phyloP scores from a whole-genome alignment of 192 early-diverging fungal species.

The Backusella westeae region DNA sequence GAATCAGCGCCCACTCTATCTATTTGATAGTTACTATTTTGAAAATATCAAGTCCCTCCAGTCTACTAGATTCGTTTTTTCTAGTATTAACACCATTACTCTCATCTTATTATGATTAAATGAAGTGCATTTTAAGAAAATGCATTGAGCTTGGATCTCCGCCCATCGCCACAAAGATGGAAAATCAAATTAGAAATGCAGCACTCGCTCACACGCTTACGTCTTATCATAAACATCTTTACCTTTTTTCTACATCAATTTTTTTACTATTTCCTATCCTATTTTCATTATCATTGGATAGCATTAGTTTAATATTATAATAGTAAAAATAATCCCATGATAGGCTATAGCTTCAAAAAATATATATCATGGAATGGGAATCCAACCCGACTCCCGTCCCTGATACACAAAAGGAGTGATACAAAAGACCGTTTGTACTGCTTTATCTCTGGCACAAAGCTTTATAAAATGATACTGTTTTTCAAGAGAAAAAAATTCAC shows the following conservation, averaged over 20 bases:
- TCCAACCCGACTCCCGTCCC: neutral
- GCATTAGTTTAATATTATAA: neutral
- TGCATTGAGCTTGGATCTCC: neutral
- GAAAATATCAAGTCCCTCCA: too few relatives aligned
- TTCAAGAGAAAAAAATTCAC: too few relatives aligned
- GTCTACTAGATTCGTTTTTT: too few relatives aligned
- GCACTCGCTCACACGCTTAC: neutral
- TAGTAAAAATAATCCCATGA: neutral
- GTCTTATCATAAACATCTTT: neutral
- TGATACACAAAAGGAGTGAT: neutral
- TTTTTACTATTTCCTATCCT: neutral
- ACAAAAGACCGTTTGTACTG: neutral
- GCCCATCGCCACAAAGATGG: neutral
- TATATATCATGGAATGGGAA: neutral
- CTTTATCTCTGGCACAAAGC: neutral
- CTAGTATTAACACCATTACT: neutral
- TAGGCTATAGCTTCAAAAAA: neutral
- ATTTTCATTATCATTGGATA: too few relatives aligned
- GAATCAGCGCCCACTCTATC: neutral
- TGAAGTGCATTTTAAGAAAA: neutral
- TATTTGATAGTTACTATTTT: neutral
- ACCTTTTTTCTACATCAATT: neutral
- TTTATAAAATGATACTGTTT: neutral
- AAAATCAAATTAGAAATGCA: neutral
- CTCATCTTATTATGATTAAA: neutral